Conservation (phyloP, 805 yeast genomes). For the Sporopachydermia lactativora region DNA sequence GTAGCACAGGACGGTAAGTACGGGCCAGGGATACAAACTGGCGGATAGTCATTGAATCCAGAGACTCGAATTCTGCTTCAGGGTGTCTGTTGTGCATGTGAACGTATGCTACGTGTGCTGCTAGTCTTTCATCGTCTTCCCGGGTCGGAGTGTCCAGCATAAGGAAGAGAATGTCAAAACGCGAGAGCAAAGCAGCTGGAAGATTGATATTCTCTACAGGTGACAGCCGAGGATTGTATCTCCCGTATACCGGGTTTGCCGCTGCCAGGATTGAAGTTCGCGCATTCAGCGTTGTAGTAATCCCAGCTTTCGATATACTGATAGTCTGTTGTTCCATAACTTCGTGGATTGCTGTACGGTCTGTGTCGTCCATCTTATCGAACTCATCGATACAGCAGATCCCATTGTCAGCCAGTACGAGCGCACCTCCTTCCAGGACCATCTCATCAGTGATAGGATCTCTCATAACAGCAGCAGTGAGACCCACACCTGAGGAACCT, state of each 20-base stretch:
- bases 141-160: constrained; percentile 73
- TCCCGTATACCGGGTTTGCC: constrained; percentile 94
- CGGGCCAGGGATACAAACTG: constrained; percentile 83
- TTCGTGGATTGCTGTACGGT: constrained; percentile 96
- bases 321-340: constrained; percentile 99
- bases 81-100: constrained; percentile 92
- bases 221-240: constrained; percentile 80
- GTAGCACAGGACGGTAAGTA: constrained; percentile 70
- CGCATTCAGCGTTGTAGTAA: constrained; percentile 90
- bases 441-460: constrained; percentile 99
- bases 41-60: constrained; percentile 68
- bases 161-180: constrained; percentile 84
- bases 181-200: constrained; percentile 90
- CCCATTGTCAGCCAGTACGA: constrained; percentile 94
- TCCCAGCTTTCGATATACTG: constrained; percentile 94
- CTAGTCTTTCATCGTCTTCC: constrained; percentile 73
- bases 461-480: constrained; percentile 97
- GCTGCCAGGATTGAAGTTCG: constrained; percentile 93
- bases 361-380: constrained; percentile 96
- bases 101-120: constrained; percentile 88
- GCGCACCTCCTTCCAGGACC: constrained; percentile 97
- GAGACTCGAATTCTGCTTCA: constrained; percentile 53
- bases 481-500: constrained; percentile 97
- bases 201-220: constrained; percentile 92
- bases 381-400: constrained; percentile 98